A percentile compares a stretch with the other conserved stretches of the same genome.
Conservation (phyloP, 345 rosid species). For the Turnera subulata region DNA sequence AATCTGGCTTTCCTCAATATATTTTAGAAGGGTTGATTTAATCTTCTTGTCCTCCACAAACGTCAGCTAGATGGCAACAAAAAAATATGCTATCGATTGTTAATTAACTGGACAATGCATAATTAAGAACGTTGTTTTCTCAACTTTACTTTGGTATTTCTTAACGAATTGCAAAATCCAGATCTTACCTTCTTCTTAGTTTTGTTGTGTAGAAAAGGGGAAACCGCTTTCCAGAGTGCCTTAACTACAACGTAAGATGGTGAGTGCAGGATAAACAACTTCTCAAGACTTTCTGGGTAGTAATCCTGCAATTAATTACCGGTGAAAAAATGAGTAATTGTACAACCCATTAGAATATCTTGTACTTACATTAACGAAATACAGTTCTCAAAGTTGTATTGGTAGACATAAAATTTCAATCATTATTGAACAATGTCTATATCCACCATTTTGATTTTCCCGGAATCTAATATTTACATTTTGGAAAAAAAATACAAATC, state of each 20-base stretch:
- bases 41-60: slow-evolving; percentile 39
- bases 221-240: slow-evolving; percentile 35
- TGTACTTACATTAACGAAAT: not conserved
- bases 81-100: not conserved
- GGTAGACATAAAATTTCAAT: no score
- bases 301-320: slow-evolving; percentile 30
- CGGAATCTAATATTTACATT: no score
- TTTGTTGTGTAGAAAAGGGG: slow-evolving; percentile 37
- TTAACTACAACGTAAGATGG: slow-evolving; percentile 37
- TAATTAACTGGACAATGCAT: not conserved
- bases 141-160: no score
- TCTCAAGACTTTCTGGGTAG: slow-evolving; percentile 48
- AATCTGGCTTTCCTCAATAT: slow-evolving; percentile 48
- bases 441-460: no score
- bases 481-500: no score
- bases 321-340: not conserved
- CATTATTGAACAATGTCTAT: no score
- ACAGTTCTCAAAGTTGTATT: no score
- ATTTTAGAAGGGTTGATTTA: slow-evolving; percentile 41
- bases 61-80: slow-evolving; percentile 28
- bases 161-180: not conserved
- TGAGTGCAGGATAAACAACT: slow-evolving; percentile 32
- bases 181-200: slow-evolving; percentile 37
- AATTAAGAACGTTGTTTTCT: no score
- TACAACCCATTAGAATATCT: not conserved